Conservation (phyloP, 257 asterid species). For the Nyctanthes arbortristis region DNA sequence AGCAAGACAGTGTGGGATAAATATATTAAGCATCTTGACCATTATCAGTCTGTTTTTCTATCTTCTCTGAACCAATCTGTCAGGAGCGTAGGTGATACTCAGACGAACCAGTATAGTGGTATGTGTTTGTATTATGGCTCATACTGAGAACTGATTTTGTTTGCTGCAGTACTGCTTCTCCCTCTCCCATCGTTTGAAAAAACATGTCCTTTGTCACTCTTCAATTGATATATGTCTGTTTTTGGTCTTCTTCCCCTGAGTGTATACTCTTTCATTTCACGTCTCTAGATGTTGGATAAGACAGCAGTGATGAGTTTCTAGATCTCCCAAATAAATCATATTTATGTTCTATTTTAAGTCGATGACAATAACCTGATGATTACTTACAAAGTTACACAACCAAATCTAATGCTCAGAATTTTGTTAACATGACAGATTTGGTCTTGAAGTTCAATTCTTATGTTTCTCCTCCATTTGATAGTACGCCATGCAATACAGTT, state of each 20-base stretch:
- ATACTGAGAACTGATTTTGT: not conserved
- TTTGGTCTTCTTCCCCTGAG: not conserved
- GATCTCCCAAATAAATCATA: not conserved
- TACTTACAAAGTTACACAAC: constrained; percentile 9
- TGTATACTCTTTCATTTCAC: constrained; percentile 10
- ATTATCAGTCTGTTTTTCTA: constrained; percentile 54
- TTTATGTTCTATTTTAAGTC: not conserved
- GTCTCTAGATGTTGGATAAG: not conserved
- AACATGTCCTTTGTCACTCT: not conserved
- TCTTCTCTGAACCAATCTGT: constrained; percentile 41
- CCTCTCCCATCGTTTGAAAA: not conserved
- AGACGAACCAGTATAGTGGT: constrained; percentile 48
- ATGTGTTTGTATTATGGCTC: constrained; percentile 22
- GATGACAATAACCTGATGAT: not conserved
- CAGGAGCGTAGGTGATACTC: constrained; percentile 27
- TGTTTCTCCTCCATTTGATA: constrained; percentile 44
- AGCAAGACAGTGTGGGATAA: constrained; percentile 59
- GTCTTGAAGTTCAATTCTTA: constrained; percentile 53
- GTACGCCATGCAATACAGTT: constrained; percentile 51
- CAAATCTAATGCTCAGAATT: constrained; percentile 11
- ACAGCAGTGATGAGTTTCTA: not conserved
- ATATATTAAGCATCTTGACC: constrained; percentile 59
- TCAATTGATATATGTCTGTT: constrained; percentile 14
- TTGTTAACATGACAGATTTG: constrained; percentile 57
- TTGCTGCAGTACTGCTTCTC: constrained; percentile 12